Evolutionary conservation across 2,329 filamentous ascomycete species (phyloP), one percentile per base, ranked within the genome.

Genomic region (Verruconis gallopava): DNA sequence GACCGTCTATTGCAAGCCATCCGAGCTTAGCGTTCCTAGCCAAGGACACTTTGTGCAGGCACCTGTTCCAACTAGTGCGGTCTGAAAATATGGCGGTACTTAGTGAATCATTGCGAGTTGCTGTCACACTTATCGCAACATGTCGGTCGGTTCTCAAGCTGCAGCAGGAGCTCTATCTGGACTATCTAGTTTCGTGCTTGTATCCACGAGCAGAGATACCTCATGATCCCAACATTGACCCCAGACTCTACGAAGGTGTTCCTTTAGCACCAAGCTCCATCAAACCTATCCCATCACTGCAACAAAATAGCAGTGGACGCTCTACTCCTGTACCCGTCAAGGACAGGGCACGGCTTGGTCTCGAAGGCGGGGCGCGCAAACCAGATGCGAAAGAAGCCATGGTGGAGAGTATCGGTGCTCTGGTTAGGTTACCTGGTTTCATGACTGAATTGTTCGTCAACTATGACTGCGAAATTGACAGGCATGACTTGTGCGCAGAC

Each of bases 371-470:
- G 5, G 77, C 84, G 25, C 75, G 91, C 47, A 94, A 93, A 57
- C 91, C 91, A 3, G 93, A 98, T 61, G 88, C 91, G 21, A 75
- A 91, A 50, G 91, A 98, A 66, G 88, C 91, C 21, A 98, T 98
- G 91, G 85, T 98, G 3, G 91, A 98, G 63, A 93, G 84, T 51
- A 81, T 98, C 35, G 88, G 89, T 25, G 86, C 89, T 42, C 68
- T 98, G 46, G 84, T 86, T 28, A 75, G 93, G 33, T 94, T 98
- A 68, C 86, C 91, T 1, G 88, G 79, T 33, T 98, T 93, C 56
- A 86, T 96, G 77, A 78, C 82, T 9, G 93, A 98, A 59, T 71
- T 98, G 5, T 98, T 95, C 57, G 78, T 96, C 61, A 98, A 98
- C 60, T 98, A 96, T 56, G 91, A 98, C 60, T 98, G 89, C 55